Percentiles rank a stretch among this genome's conserved stretches.
Conservation (phyloP, 2,329 filamentous ascomycete genomes). For the Sordariomycetes sp. region DNA sequence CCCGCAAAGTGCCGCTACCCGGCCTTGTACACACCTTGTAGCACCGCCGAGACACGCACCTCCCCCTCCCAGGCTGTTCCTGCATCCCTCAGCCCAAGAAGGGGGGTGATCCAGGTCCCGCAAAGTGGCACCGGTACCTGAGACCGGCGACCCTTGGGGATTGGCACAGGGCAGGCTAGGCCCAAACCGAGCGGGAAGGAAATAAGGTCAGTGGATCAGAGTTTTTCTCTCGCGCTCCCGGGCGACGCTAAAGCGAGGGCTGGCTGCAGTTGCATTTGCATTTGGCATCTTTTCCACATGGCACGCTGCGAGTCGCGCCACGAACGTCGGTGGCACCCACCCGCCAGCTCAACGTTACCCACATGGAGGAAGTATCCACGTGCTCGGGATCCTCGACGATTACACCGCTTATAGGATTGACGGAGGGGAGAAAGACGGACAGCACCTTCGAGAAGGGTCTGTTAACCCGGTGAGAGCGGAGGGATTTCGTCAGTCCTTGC, state of each 20-base stretch:
- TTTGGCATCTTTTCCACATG: background rate
- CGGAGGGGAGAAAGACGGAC: no score
- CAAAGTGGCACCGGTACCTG: slow-evolving; percentile 2
- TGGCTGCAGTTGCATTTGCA: background rate
- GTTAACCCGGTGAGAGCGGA: background rate
- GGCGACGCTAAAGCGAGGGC: background rate
- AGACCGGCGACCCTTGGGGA: background rate
- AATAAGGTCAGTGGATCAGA: slow-evolving; percentile 2
- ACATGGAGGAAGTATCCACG: no score
- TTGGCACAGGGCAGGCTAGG: background rate
- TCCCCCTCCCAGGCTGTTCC: background rate
- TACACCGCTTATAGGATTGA: no score
- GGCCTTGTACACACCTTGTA: no score
- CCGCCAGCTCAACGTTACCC: no score
- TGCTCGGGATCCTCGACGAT: no score
- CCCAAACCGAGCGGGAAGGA: background rate
- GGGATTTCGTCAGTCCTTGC: background rate
- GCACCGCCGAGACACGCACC: background rate
- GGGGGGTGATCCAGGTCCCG: background rate
- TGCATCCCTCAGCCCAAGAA: slow-evolving; percentile 1
- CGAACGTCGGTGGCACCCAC: no score
- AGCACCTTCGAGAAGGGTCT: background rate
- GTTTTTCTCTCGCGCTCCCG: no score
- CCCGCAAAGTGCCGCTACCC: no score
- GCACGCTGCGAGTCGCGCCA: no score